Evolutionary conservation across 2,329 filamentous ascomycete species (phyloP).

Genomic region (Aureobasidium sp.): DNA sequence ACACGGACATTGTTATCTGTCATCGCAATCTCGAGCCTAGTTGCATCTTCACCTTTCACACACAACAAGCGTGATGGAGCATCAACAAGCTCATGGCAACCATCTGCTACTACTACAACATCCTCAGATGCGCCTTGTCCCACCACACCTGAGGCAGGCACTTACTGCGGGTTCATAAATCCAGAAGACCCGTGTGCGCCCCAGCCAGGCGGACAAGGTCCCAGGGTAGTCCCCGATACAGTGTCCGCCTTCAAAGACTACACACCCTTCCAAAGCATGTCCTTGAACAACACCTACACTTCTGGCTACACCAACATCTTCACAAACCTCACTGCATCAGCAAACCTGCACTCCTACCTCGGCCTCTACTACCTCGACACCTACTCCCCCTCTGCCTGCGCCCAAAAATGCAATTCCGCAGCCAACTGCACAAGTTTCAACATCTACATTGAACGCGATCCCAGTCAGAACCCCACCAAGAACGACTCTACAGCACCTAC

Average conservation of each 20-base stretch:
- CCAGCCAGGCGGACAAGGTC: slow-evolving; percentile 20
- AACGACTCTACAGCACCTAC: slow-evolving; percentile 17
- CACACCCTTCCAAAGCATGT: slow-evolving; percentile 18
- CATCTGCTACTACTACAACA: slow-evolving; percentile 15
- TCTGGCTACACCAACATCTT: slow-evolving; percentile 14
- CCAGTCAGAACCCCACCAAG: slow-evolving; percentile 15
- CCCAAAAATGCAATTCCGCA: slow-evolving; percentile 11
- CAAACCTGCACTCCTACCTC: slow-evolving; percentile 13
- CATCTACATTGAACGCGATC: slow-evolving; percentile 16
- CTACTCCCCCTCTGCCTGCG: slow-evolving; percentile 14
- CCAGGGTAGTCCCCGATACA: slow-evolving; percentile 18
- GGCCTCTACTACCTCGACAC: slow-evolving; percentile 11
- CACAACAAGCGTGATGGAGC: background rate
- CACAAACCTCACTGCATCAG: slow-evolving; percentile 3
- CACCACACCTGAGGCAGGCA: slow-evolving; percentile 24
- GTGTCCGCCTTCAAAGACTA: slow-evolving; percentile 20
- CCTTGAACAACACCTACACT: slow-evolving; percentile 12
- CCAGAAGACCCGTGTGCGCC: slow-evolving; percentile 20
- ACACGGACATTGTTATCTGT: background rate
- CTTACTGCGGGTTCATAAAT: slow-evolving; percentile 31
- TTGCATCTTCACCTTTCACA: background rate
- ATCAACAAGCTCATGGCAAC: background rate
- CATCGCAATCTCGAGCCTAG: background rate
- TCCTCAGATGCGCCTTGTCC: slow-evolving; percentile 22
- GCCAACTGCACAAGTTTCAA: slow-evolving; percentile 15